A percentile compares a stretch with the other conserved stretches of the same genome.
These are phyloP conservation scores for Phytopythium aichiense DNA, from an alignment of 352 stramenopile species.

Conservation along the genomic window DNA sequence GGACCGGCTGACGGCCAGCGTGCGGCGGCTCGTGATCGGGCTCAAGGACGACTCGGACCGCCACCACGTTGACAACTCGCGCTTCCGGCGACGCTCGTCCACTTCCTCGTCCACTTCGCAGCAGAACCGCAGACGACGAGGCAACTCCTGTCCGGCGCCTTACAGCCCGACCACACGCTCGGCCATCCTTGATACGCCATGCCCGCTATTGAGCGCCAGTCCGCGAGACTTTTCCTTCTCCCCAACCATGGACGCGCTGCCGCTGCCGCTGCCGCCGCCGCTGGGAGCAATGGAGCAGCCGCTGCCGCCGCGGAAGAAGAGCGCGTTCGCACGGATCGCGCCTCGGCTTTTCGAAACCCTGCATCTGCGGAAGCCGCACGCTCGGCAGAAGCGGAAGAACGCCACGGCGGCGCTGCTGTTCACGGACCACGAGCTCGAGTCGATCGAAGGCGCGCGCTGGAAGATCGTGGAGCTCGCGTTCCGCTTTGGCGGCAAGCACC, in stretches of 20 bases:
- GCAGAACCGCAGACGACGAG: constrained; percentile 29
- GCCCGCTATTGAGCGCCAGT: constrained; percentile 4
- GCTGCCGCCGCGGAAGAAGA: constrained; percentile 24
- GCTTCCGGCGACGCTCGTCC: constrained; percentile 18
- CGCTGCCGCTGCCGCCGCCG: constrained; percentile 4
- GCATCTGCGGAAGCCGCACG: constrained; percentile 36
- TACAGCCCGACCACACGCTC: constrained; percentile 12
- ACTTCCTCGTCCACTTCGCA: constrained; percentile 11
- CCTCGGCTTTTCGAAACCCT: constrained; percentile 55
- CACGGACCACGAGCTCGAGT: constrained; percentile 77
- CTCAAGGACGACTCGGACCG: constrained; percentile 67
- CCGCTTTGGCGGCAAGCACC: constrained; percentile 80
- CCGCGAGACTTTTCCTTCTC: constrained; percentile 3
- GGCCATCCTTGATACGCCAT: background rate
- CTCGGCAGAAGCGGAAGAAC: constrained; percentile 38
- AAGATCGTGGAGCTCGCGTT: constrained; percentile 86
- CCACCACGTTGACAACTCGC: constrained; percentile 14
- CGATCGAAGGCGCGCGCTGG: constrained; percentile 74
- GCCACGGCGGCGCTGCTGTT: constrained; percentile 45
- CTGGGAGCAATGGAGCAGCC: background rate
- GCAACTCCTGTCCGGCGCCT: constrained; percentile 60
- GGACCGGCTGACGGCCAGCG: constrained; percentile 63
- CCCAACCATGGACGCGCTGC: background rate
- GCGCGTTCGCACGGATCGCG: constrained; percentile 49
- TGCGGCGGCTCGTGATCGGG: constrained; percentile 72